A percentile compares a stretch with the other conserved stretches of the same genome.
phyloP scores from a whole-genome alignment of 352 stramenopile species.

The Phytopythium cucurbitacearum region DNA sequence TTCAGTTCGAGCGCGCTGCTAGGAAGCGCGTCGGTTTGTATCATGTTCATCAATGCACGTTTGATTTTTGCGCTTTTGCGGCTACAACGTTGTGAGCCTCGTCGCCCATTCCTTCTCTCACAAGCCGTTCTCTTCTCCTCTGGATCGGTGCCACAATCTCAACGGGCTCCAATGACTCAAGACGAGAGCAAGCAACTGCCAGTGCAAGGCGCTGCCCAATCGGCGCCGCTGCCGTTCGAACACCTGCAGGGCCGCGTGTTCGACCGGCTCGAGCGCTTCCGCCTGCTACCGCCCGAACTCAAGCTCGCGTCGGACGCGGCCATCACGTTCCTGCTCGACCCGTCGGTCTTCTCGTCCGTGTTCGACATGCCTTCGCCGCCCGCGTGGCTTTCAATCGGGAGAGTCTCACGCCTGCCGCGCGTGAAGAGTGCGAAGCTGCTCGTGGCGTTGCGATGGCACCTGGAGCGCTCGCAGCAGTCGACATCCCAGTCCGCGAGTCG shows the following conservation, averaged over 20 bases:
- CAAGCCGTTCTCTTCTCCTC: neutral
- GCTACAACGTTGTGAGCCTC: slow-evolving; percentile 4
- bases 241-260: slow-evolving; percentile 31
- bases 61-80: slow-evolving; percentile 7
- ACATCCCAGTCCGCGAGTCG: slow-evolving; percentile 15
- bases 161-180: neutral
- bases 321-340: slow-evolving; percentile 23
- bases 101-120: neutral
- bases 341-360: slow-evolving; percentile 17
- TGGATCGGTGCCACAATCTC: neutral
- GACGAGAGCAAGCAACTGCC: neutral
- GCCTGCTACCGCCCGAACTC: slow-evolving; percentile 19
- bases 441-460: slow-evolving; percentile 16
- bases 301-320: slow-evolving; percentile 32
- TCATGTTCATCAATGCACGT: too few relatives aligned
- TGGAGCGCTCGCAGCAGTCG: slow-evolving; percentile 23
- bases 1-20: neutral
- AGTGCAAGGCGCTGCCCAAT: neutral
- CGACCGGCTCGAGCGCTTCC: slow-evolving; percentile 27
- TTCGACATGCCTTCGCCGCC: slow-evolving; percentile 22
- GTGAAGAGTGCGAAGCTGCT: slow-evolving; percentile 39
- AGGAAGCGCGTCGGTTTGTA: neutral
- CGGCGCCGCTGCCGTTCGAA: neutral
- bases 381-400: neutral
- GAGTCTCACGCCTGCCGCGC: slow-evolving; percentile 2